Evolutionary conservation across 495 filamentous ascomycete species (phyloP).

Genomic region (Trichoderma erinaceum): DNA sequence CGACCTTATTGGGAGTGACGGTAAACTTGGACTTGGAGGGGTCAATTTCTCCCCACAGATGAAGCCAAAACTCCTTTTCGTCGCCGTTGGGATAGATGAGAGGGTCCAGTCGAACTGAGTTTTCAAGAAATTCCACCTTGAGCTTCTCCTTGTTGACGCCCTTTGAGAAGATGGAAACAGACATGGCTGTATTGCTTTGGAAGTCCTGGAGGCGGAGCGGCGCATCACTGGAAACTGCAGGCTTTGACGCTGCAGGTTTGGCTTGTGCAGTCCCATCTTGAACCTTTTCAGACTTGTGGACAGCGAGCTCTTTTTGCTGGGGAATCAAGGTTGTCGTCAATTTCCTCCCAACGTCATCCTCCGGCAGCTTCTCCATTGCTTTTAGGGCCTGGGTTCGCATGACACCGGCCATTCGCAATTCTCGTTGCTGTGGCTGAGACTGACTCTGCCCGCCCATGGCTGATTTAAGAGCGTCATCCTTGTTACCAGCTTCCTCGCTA

Average conservation of each 20-base stretch:
- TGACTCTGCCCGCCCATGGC: background rate
- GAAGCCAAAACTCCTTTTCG: constrained; percentile 50
- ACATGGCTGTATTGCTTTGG: constrained; percentile 59
- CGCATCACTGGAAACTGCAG: constrained; percentile 51
- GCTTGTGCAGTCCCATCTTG: constrained; percentile 28
- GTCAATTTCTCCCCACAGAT: constrained; percentile 63
- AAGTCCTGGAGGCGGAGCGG: constrained; percentile 72
- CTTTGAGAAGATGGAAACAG: constrained; percentile 66
- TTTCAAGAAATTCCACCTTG: constrained; percentile 49
- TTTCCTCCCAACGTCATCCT: constrained; percentile 51
- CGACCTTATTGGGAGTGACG: constrained; percentile 76
- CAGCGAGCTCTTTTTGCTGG: constrained; percentile 30
- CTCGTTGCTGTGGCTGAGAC: background rate
- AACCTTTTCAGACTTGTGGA: constrained; percentile 1
- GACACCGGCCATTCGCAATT: constrained; percentile 34
- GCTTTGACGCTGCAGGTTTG: constrained; percentile 20
- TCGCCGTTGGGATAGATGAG: constrained; percentile 23
- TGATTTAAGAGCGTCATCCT: constrained; percentile 20
- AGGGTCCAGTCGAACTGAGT: constrained; percentile 36
- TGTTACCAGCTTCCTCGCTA: background rate
- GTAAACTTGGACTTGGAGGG: constrained; percentile 51
- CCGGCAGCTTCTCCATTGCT: constrained; percentile 56
- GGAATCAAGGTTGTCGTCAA: constrained; percentile 61
- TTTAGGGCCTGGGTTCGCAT: constrained; percentile 38
- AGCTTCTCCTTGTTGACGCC: constrained; percentile 60